Base-by-base conservation (phyloP, 2,329 filamentous ascomycete genomes). In the Phyllosticta citriasiana region DNA sequence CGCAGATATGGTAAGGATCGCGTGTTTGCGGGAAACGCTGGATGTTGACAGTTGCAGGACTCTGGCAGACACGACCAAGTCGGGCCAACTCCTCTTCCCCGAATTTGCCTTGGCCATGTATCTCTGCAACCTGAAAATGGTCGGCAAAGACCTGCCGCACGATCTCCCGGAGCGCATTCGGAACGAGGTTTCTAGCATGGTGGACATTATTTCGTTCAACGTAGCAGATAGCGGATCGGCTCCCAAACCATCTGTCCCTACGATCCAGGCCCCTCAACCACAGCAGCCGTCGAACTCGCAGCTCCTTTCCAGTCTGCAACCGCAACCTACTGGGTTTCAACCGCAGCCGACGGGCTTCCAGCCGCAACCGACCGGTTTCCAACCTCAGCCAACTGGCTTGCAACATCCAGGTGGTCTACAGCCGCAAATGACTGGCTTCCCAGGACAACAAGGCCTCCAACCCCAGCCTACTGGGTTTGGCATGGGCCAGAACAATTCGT, bases 81-180 rank as follows among this genome's bases (percentile, higher is more conserved):
- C 93, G 14, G 94, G 94, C 54, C 92, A 97, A 74, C 83, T 99
- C 33, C 88, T 97, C 71, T 99, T 99, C 72, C 94, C 94, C 52
- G 94, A 99, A 76, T 99, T 99, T 66, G 94, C 94, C 7, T 80
- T 99, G 62, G 90, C 94, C 64, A 97, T 99, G 94, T 99, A 99
- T 69, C 84, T 99, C 33, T 99, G 94, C 80, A 99, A 97, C 71
- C 72, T 99, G 67, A 94, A 88, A 73, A 80, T 97, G 62, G 94
- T 90, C 0, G 91, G 91, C 63, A 96, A 96, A 75, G 80, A 86
- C 0, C 76, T 99, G 25, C 94, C 94, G 0, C 71, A 80, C 1
- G 74, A 72, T 5, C 80, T 99, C 9, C 94, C 94, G 0, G 91
- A 97, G 33, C 88, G 85, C 63, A 87, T 99, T 66, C 88, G 86